Evolutionary conservation across 2,329 filamentous ascomycete genomes (phyloP), one percentile per base, ranked within the genome.

Genomic region (Fonsecaea nubica): DNA sequence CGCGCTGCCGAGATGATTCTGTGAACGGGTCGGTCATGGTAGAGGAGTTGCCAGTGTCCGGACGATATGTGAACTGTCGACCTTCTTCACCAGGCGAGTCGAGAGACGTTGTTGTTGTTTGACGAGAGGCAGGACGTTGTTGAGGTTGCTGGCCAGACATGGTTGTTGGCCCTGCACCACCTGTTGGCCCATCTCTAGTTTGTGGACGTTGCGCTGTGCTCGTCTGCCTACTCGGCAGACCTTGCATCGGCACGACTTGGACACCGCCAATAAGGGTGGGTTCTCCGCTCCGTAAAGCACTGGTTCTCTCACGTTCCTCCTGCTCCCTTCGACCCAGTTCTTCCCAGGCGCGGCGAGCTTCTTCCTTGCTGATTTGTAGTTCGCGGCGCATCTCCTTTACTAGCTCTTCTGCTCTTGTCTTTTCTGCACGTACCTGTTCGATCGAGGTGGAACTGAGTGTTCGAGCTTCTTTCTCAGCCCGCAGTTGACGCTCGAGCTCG

Each of bases 341-440:
- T 80, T 99, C 95, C 95, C 95, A 99, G 1, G 95, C 95, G 64
- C 95, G 88, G 40, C 94, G 89, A 8, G 95, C 94, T 79, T 99
- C 95, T 73, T 97, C 94, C 76, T 97, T 97, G 45, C 93, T 96
- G 68, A 99, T 99, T 74, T 91, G 87, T 45, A 98, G 84, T 79
- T 99, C 95, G 69, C 95, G 92, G 73, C 91, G 90, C 90, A 97
- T 93, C 78, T 98, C 95, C 15, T 85, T 84, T n/a, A 96, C 86
- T 72, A 92, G 85, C 74, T 92, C 92, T 72, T 96, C 90, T 0
- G 88, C 86, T 74, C 87, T 88, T 42, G 82, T 80, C 72, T 89
- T 91, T 62, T 92, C 90, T 9, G 86, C 85, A 69, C 92, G 88
- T 42, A 89, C 85, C 57, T 88, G 86, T 58, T 92, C 84, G 33